Evolutionary conservation across 164 flowering plant genomes (phyloP).

Genomic region (Dillenia turbinata): DNA sequence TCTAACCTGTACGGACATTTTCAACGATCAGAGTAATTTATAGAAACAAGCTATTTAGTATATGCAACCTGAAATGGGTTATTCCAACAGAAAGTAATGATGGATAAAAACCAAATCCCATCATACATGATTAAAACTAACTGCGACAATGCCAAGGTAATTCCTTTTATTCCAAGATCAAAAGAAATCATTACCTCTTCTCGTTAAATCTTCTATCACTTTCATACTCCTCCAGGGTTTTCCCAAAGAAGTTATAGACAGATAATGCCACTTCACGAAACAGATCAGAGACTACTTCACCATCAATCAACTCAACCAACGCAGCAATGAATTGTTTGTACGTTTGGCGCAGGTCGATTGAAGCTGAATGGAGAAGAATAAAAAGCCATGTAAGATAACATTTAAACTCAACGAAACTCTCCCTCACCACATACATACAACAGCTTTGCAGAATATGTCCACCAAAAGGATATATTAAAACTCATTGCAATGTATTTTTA

Average conservation of each 20-base stretch:
- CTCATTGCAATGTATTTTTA: neutral
- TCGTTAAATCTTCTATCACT: constrained; percentile 25
- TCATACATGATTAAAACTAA: neutral
- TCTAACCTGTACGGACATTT: constrained; percentile 44
- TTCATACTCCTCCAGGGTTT: constrained; percentile 23
- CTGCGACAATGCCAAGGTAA: neutral
- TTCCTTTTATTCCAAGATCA: neutral
- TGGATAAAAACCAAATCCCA: neutral
- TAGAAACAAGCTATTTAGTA: neutral
- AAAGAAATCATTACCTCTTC: constrained; percentile 48
- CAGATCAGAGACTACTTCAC: constrained; percentile 69
- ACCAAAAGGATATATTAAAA: neutral
- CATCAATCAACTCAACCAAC: constrained; percentile 69
- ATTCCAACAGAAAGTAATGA: neutral
- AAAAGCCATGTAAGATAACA: neutral
- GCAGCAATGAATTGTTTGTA: constrained; percentile 73
- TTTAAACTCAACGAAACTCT: too few relatives aligned
- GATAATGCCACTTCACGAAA: constrained; percentile 64
- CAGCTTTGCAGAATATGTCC: too few relatives aligned
- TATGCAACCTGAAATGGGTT: too few relatives aligned
- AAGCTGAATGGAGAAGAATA: constrained; percentile 41
- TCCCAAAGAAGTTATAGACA: constrained; percentile 47
- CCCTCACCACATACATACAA: too few relatives aligned
- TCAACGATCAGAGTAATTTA: neutral
- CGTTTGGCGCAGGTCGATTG: constrained; percentile 63